Base-by-base conservation (phyloP, 169 alveolate genomes). In the Cryptosporidium canis region DNA sequence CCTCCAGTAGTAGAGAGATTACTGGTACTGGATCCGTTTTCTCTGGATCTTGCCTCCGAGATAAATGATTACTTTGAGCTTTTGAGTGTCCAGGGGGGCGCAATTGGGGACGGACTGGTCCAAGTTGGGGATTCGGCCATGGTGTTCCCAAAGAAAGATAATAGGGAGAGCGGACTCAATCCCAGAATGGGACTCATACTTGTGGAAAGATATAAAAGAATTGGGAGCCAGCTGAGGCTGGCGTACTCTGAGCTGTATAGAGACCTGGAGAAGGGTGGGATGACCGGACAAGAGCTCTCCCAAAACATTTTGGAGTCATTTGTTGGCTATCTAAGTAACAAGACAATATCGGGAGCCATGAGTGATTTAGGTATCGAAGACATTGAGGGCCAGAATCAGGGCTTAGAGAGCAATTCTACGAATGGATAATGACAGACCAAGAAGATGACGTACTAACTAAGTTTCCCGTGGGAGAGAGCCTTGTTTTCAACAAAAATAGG, bases 401-500 rank as follows among this genome's bases (percentile, higher is more conserved):
- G 2, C 27, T 7, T 4, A 47, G 16, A 47, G 18, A 48, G 21
- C 6, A 48, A 47, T 47, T n/a, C 9, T 47, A 47, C 18, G 16
- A 16, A 3, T 14, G 21, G 16, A n/a, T 14, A 12, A 48, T n/a
- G 16, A n/a, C 21, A 5, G 3, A 5, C 24, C 8, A 21, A 11
- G 3, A 48, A 6, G 63, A 3, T 51, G 8, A 8, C 4, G 16
- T 58, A 33, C 27, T 58, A 77, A 33, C 87, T 58, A 27, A 77
- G 64, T 29, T 58, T 77, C 16, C 66, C 77, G 41, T 44, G 27
- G 0, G 29, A 21, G 3, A 77, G 37, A 27, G 29, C n/a, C 31
- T 48, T 61, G 47, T 77, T 77, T 35, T 70, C 84, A 27, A 77
- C 87, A 43, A 55, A 77, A 12, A 77, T 14, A 39, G 87, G 87